Percentiles rank a stretch among this genome's conserved stretches.
phyloP scores from a whole-genome alignment of 2,329 filamentous ascomycete species.

The Alternaria sp. region DNA sequence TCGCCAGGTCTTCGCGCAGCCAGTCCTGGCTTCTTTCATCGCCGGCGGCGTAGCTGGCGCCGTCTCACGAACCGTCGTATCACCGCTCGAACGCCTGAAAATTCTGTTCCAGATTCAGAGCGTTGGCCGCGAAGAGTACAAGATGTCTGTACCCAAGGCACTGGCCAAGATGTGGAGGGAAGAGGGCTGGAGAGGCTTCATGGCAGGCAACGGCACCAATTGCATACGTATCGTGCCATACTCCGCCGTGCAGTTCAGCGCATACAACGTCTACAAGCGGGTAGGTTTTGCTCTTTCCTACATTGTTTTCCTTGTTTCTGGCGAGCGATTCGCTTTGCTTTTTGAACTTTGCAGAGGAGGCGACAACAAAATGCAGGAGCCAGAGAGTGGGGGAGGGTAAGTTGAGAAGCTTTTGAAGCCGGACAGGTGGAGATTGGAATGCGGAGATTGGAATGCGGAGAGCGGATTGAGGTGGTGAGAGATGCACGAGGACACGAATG shows the following conservation, averaged over 20 bases:
- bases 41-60: slow-evolving; percentile 93
- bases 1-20: slow-evolving; percentile 70
- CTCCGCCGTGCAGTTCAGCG: slow-evolving; percentile 96
- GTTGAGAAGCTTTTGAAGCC: background rate
- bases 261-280: slow-evolving; percentile 96
- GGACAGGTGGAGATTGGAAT: background rate
- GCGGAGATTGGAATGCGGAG: background rate
- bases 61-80: slow-evolving; percentile 97
- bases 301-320: background rate
- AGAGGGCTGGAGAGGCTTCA: slow-evolving; percentile 96
- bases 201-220: slow-evolving; percentile 97
- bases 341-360: slow-evolving; percentile 1
- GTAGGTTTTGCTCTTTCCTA: slow-evolving; percentile 61
- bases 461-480: background rate
- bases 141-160: slow-evolving; percentile 87
- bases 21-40: slow-evolving; percentile 89
- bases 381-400: background rate
- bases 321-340: slow-evolving; percentile 14
- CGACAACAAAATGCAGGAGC: background rate
- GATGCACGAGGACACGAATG: background rate
- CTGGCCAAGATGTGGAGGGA: slow-evolving; percentile 95
- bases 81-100: slow-evolving; percentile 92
- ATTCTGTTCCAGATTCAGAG: slow-evolving; percentile 98
- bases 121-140: slow-evolving; percentile 88
- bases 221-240: slow-evolving; percentile 98